Conservation (phyloP, 108 stramenopile species). For the Cyclotella choctawhatcheeana region DNA sequence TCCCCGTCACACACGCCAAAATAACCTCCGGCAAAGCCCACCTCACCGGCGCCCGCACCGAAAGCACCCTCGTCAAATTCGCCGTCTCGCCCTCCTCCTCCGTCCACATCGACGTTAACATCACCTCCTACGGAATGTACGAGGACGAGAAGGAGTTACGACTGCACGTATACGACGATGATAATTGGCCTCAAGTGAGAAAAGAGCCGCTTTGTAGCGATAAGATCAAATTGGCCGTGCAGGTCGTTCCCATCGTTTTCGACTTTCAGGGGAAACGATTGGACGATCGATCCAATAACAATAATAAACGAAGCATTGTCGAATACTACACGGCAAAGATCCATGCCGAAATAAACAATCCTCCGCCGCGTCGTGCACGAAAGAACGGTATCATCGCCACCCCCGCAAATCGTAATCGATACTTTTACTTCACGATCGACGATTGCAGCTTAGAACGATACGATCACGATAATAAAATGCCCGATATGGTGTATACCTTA, state of each 20-base stretch:
- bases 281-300: constrained; percentile 33
- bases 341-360: constrained; percentile 18
- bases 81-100: constrained; percentile 55
- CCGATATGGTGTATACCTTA: constrained; percentile 59
- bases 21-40: constrained; percentile 56
- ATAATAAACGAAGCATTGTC: constrained; percentile 6
- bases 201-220: constrained; percentile 65
- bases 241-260: constrained; percentile 43
- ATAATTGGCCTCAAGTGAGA: constrained; percentile 62
- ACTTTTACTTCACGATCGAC: constrained; percentile 78
- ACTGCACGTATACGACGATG: constrained; percentile 66
- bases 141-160: constrained; percentile 54
- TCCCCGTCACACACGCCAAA: constrained; percentile 56
- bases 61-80: constrained; percentile 73
- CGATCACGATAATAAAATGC: constrained; percentile 63
- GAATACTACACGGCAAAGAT: constrained; percentile 32
- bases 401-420: constrained; percentile 58
- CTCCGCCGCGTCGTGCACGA: constrained; percentile 11
- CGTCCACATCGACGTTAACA: constrained; percentile 32
- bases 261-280: constrained; percentile 45
- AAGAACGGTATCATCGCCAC: constrained; percentile 24
- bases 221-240: constrained; percentile 49
- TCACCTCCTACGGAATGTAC: constrained; percentile 62
- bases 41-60: constrained; percentile 68
- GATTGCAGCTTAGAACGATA: constrained; percentile 78